A percentile compares a stretch with the other conserved stretches of the same genome.
Evolutionary conservation across 225 moss, liverwort and hornwort species (phyloP).

Genomic region (Bryum argenteum): DNA sequence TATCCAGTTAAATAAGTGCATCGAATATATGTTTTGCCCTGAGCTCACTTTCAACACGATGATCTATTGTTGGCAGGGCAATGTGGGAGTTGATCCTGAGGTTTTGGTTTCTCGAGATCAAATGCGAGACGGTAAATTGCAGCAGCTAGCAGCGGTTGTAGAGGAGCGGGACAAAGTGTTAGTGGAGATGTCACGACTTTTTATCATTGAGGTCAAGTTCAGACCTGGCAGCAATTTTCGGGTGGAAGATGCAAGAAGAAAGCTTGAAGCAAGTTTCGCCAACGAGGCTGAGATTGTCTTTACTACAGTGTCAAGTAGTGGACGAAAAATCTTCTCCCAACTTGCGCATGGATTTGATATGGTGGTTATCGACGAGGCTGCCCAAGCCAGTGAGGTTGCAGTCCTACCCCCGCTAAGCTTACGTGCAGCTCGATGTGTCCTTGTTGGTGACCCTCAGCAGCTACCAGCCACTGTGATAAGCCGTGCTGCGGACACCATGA

Average conservation of each 20-base stretch:
- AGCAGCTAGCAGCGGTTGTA: conserved; percentile 90
- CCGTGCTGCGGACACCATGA: conserved; percentile 96
- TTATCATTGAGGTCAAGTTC: conserved; percentile 83
- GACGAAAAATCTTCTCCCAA: conserved; percentile 88
- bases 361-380: conserved; percentile 99
- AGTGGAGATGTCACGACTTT: conserved; percentile 94
- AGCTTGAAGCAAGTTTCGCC: conserved; percentile 98
- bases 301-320: conserved; percentile 97
- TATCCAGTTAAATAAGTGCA: neutral
- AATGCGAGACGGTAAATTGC: conserved; percentile 82
- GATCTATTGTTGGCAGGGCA: conserved; percentile 48
- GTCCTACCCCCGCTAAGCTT: conserved; percentile 94
- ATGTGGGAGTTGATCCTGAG: conserved; percentile 91
- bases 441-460: conserved; percentile 99
- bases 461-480: conserved; percentile 98
- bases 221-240: conserved; percentile 76
- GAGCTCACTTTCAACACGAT: neutral
- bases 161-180: conserved; percentile 94
- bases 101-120: conserved; percentile 90
- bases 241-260: conserved; percentile 83
- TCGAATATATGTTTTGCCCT: neutral
- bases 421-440: conserved; percentile 93
- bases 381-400: conserved; percentile 99
- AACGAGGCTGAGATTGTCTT: conserved; percentile 99
- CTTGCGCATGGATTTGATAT: conserved; percentile 99